These are phyloP conservation scores for Wallacemonas sp. DNA, from an alignment of 208 protist species.

Conservation along the genomic window DNA sequence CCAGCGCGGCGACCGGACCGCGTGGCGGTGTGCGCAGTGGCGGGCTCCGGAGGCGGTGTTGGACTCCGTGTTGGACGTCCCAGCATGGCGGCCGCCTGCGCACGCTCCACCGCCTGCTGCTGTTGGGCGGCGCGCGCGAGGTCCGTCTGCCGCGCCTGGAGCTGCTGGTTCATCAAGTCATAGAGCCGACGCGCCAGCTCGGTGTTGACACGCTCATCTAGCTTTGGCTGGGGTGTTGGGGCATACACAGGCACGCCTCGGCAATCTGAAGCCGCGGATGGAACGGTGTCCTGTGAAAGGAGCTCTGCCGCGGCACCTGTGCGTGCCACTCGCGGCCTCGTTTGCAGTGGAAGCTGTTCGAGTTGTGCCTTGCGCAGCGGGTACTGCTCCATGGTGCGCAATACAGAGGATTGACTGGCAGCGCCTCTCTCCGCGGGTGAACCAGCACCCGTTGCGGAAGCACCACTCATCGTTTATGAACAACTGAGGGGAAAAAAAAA, in stretches of 20 bases:
- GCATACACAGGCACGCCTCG: too few species aligned
- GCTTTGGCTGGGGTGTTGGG: background rate
- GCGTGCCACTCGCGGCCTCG: background rate
- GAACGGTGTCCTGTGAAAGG: too few species aligned
- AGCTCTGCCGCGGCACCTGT: too few species aligned
- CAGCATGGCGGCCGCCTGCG: conserved; percentile 3
- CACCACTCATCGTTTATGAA: background rate
- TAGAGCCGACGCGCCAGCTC: conserved; percentile 27
- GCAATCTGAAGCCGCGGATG: too few species aligned
- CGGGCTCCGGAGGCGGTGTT: background rate
- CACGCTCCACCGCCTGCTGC: conserved; percentile 9
- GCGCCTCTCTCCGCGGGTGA: background rate
- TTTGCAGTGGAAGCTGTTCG: background rate
- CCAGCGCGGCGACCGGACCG: background rate
- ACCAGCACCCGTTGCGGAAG: background rate
- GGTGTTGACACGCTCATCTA: conserved; percentile 19
- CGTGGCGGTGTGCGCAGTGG: background rate
- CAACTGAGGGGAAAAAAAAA: too few species aligned
- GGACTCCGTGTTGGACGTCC: background rate
- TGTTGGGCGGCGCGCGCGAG: conserved; percentile 2
- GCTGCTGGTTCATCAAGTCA: conserved; percentile 25
- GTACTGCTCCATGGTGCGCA: conserved; percentile 23
- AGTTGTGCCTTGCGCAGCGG: conserved; percentile 15
- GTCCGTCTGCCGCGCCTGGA: conserved; percentile 11
- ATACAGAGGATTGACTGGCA: background rate